phyloP scores from a whole-genome alignment of 2,329 filamentous ascomycete species.

The Hymenotorrendiella dingleyae region DNA sequence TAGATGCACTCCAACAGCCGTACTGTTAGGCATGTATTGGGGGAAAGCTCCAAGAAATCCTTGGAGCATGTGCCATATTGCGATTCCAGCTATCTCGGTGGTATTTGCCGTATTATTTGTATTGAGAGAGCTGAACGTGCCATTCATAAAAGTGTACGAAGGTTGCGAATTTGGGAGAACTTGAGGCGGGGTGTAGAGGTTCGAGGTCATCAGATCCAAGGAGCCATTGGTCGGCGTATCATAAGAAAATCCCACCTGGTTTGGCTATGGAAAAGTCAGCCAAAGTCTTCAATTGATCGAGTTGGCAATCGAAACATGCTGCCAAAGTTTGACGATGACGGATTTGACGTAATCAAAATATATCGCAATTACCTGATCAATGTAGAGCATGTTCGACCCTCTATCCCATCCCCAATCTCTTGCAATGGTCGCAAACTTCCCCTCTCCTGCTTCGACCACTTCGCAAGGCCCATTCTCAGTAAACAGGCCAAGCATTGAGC shows the following conservation, averaged over 20 bases:
- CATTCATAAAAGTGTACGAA: conserved; percentile 45
- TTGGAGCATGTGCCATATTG: conserved; percentile 54
- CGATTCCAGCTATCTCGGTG: conserved; percentile 46
- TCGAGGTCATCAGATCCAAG: conserved; percentile 40
- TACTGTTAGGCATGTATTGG: conserved; percentile 47
- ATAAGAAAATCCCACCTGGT: conserved; percentile 64
- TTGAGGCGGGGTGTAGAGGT: conserved; percentile 36
- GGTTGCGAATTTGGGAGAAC: conserved; percentile 25
- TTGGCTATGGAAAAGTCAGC: conserved; percentile 47
- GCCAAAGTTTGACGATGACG: too few relatives aligned
- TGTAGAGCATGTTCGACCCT: conserved; percentile 47
- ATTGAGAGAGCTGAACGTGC: conserved; percentile 57
- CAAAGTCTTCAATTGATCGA: too few relatives aligned
- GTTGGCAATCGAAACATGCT: too few relatives aligned
- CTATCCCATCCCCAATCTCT: conserved; percentile 63
- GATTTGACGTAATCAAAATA: too few relatives aligned
- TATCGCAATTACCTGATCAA: conserved; percentile 47
- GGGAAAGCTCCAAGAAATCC: conserved; percentile 54
- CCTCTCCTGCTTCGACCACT: conserved; percentile 41
- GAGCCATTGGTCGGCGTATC: conserved; percentile 59
- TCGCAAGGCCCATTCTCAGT: conserved; percentile 51
- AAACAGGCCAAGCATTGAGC: conserved; percentile 60
- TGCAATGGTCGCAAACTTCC: conserved; percentile 48
- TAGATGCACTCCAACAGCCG: conserved; percentile 51
- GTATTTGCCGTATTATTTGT: conserved; percentile 38